Percentiles rank a stretch among this genome's conserved stretches.
These are phyloP conservation scores for Aspergillus neotritici DNA, from an alignment of 2,329 filamentous ascomycete genomes.

Conservation along the genomic window DNA sequence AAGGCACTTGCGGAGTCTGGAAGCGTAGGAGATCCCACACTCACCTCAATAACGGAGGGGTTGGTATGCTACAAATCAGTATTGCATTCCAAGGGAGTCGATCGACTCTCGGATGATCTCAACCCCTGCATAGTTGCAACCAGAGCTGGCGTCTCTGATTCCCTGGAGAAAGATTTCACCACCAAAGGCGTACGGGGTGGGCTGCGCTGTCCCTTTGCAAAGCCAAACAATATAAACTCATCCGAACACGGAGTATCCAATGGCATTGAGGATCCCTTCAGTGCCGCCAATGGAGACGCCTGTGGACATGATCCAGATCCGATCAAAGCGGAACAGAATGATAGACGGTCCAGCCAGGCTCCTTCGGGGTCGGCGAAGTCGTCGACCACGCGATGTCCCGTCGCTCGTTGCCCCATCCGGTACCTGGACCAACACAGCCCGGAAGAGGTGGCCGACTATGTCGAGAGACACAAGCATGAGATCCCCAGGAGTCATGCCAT, in stretches of 20 bases:
- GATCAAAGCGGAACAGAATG: slow-evolving; percentile 46
- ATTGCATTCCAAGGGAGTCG: slow-evolving; percentile 26
- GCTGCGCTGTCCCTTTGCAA: slow-evolving; percentile 74
- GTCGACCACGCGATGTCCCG: slow-evolving; percentile 59
- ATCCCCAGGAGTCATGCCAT: slow-evolving; percentile 89
- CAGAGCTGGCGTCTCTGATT: slow-evolving; percentile 56
- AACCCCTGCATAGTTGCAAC: slow-evolving; percentile 38
- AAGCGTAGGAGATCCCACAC: slow-evolving; percentile 56
- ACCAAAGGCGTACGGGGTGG: slow-evolving; percentile 73
- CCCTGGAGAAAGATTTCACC: slow-evolving; percentile 85
- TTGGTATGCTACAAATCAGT: slow-evolving; percentile 37
- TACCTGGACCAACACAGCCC: slow-evolving; percentile 88
- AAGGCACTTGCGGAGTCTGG: slow-evolving; percentile 53
- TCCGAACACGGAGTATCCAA: slow-evolving; percentile 30
- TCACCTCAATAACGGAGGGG: slow-evolving; percentile 34
- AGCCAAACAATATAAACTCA: slow-evolving; percentile 39
- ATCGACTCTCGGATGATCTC: slow-evolving; percentile 23
- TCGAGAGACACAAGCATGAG: slow-evolving; percentile 93
- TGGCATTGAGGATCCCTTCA: slow-evolving; percentile 36
- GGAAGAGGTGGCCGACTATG: slow-evolving; percentile 87
- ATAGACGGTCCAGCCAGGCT: slow-evolving; percentile 40
- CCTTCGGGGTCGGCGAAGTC: slow-evolving; percentile 29
- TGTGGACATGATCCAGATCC: slow-evolving; percentile 55
- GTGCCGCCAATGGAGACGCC: slow-evolving; percentile 37
- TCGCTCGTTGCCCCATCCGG: slow-evolving; percentile 78